These are phyloP conservation scores for Coffea humblotiana DNA, from an alignment of 305 asterid species.

Conservation along the genomic window DNA sequence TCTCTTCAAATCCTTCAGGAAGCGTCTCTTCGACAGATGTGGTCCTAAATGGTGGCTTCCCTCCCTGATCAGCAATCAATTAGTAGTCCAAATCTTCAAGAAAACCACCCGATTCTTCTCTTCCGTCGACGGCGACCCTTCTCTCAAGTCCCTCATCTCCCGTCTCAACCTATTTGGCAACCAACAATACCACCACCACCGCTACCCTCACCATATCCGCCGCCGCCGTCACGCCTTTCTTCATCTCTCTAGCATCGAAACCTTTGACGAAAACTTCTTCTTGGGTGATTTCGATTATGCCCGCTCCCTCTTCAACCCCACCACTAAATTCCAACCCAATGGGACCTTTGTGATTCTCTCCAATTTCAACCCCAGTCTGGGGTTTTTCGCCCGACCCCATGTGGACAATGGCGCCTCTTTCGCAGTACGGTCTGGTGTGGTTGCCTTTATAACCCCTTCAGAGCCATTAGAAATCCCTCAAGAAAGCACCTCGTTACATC, in stretches of 20 bases:
- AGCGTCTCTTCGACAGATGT: slow-evolving; percentile 12
- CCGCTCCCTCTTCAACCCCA: slow-evolving; percentile 59
- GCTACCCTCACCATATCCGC: slow-evolving; percentile 41
- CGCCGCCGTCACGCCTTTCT: slow-evolving; percentile 55
- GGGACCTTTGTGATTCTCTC: slow-evolving; percentile 46
- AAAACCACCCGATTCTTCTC: slow-evolving; percentile 52
- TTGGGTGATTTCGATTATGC: slow-evolving; percentile 81
- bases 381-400: slow-evolving; percentile 41
- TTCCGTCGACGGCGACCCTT: slow-evolving; percentile 66
- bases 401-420: slow-evolving; percentile 53
- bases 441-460: slow-evolving; percentile 45
- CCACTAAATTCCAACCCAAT: slow-evolving; percentile 43
- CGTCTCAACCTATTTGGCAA: slow-evolving; percentile 63
- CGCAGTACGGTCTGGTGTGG: slow-evolving; percentile 43
- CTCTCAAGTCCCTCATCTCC: slow-evolving; percentile 69
- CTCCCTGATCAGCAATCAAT: slow-evolving; percentile 47
- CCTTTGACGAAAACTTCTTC: slow-evolving; percentile 85
- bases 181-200: slow-evolving; percentile 33
- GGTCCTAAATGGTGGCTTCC: slow-evolving; percentile 25
- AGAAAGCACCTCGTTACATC: slow-evolving; percentile 8
- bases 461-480: slow-evolving; percentile 37
- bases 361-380: slow-evolving; percentile 42
- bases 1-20: slow-evolving; percentile 17
- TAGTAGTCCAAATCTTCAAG: slow-evolving; percentile 61
- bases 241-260: slow-evolving; percentile 48